Base-by-base conservation (phyloP, 805 yeast genomes). In the Ogataea ramenticola region DNA sequence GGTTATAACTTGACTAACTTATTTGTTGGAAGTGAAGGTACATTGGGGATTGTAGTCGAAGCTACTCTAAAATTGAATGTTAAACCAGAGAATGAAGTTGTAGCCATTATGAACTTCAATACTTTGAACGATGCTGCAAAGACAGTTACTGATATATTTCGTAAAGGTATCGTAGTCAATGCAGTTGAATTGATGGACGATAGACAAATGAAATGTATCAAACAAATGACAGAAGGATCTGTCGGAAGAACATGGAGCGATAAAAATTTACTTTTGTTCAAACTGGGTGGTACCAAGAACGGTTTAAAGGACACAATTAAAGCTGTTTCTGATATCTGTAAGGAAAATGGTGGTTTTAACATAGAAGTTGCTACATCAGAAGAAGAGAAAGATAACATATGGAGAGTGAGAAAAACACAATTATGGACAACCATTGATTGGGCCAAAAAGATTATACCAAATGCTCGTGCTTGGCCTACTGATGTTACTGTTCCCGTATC, bases 401-500 rank as follows among this genome's bases (percentile, higher is more conserved):
- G 90, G 81, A 73, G 82, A 32, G 91, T 90, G 2, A 66, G 95
- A 45, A 84, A 86, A 57, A 79, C 84, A 35, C 81, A 75, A 11
- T 61, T 80, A 7, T 80, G 85, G 82, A 74, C 80, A 21, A 72
- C 76, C 2, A 67, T 83, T 40, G 87, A 84, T 50, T 78, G 82
- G 64, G 91, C 91, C 0, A 66, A 68, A 45, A 54, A 58, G 52
- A 55, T 65, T 7, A 64, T 71, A 21, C 74, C 77, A 22, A 48
- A 57, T 41, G 66, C 64, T 21, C 51, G 44, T n/a, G 77, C 81
- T 7, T 79, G 86, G 74, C 82, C 89, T 26, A 86, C 93, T 0
- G 95, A 86, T 64, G 86, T 85, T 5, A 90, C 90, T 5, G 93
- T 86, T 15, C 95, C 95, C 2, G 71, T 86, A 40, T 82, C 90